Evolutionary conservation across 73 alveolate genomes (phyloP).

Genomic region (Blepharisma japonicum): DNA sequence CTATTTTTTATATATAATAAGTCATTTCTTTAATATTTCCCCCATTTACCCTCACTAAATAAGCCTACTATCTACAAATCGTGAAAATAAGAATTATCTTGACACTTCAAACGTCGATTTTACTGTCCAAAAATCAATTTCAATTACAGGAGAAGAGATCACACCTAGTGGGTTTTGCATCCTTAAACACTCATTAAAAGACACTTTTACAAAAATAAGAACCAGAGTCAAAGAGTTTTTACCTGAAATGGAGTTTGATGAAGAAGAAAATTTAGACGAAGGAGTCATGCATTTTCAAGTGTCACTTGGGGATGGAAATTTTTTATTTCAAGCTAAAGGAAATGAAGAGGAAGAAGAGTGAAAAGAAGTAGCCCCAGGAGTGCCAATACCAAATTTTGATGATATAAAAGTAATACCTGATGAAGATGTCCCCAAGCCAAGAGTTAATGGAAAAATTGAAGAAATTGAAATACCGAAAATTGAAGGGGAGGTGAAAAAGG

Average conservation of each 20-base stretch:
- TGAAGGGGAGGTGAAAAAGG: too few relatives aligned
- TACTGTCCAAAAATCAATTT: slow-evolving; percentile 41
- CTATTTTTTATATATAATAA: too few relatives aligned
- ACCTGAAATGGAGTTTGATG: slow-evolving; percentile 61
- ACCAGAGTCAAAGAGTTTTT: slow-evolving; percentile 45
- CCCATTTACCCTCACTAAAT: too few relatives aligned
- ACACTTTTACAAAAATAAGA: slow-evolving; percentile 43
- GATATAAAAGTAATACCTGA: slow-evolving; percentile 31
- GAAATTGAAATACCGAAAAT: too few relatives aligned
- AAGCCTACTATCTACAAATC: background rate
- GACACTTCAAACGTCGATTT: slow-evolving; percentile 55
- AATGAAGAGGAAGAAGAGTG: slow-evolving; percentile 46
- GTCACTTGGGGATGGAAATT: slow-evolving; percentile 38
- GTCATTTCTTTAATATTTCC: too few relatives aligned
- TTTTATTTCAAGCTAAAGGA: slow-evolving; percentile 55
- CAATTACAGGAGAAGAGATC: slow-evolving; percentile 59
- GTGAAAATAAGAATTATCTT: slow-evolving; percentile 40
- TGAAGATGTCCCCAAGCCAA: background rate
- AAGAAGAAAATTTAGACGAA: slow-evolving; percentile 38
- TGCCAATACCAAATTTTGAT: slow-evolving; percentile 25
- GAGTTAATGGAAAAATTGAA: too few relatives aligned
- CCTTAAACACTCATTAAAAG: slow-evolving; percentile 56
- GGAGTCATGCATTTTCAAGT: slow-evolving; percentile 59
- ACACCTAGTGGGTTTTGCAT: slow-evolving; percentile 66
- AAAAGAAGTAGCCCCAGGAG: slow-evolving; percentile 25